Conservation (phyloP, 495 filamentous ascomycete genomes). For the Penicillium ochrochloron region DNA sequence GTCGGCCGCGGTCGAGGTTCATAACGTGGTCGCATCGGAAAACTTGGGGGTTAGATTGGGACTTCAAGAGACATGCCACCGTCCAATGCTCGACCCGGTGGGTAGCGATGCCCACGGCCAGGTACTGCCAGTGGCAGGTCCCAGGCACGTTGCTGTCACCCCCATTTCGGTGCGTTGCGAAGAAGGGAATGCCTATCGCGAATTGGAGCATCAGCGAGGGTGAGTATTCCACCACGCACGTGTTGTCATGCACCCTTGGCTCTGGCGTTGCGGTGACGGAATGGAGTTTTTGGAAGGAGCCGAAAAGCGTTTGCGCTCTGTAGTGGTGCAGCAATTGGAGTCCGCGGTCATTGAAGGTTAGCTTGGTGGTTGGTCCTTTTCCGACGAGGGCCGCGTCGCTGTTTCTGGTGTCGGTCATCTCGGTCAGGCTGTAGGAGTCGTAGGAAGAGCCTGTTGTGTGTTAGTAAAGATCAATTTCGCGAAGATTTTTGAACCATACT, state of each 20-base stretch:
- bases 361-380: conserved; percentile 34
- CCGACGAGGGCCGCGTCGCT: conserved; percentile 1
- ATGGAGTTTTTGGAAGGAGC: conserved; percentile 27
- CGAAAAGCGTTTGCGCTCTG: conserved; percentile 16
- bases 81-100: conserved; percentile 47
- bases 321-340: conserved; percentile 38
- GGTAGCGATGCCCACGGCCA: conserved; percentile 46
- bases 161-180: conserved; percentile 37
- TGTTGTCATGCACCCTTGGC: conserved; percentile 30
- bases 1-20: conserved; percentile 50
- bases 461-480: conserved; percentile 10
- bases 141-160: conserved; percentile 2
- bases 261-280: conserved; percentile 2
- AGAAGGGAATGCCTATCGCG: conserved; percentile 50
- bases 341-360: conserved; percentile 45
- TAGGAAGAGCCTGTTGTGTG: conserved; percentile 13
- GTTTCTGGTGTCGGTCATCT: conserved; percentile 5
- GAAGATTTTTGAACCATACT: conserved; percentile 16
- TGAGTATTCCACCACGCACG: conserved; percentile 35
- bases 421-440: conserved; percentile 6
- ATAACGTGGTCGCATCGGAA: conserved; percentile 40
- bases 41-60: conserved; percentile 30
- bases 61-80: conserved; percentile 46
- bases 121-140: conserved; percentile 47
- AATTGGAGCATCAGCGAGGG: conserved; percentile 38